phyloP scores from a whole-genome alignment of 225 moss, liverwort and hornwort genomes.

The Pseudoscleropodium purum region DNA sequence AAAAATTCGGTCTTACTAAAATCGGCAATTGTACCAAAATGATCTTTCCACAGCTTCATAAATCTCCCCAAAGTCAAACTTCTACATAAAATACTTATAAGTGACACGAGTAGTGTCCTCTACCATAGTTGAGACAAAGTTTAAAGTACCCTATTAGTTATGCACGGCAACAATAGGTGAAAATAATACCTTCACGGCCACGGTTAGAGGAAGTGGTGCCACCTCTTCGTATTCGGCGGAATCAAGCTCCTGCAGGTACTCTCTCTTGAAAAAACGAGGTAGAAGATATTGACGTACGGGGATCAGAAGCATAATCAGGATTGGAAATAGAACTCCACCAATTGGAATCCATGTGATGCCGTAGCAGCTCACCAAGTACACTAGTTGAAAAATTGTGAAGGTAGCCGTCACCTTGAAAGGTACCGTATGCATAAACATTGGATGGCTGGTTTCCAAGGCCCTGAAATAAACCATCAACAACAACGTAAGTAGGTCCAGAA shows the following conservation, averaged over 20 bases:
- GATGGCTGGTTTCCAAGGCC: conserved; percentile 40
- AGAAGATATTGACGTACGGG: conserved; percentile 59
- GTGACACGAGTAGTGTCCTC: background rate
- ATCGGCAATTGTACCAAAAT: background rate
- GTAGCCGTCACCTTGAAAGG: conserved; percentile 53
- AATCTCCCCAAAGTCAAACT: background rate
- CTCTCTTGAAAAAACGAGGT: conserved; percentile 36
- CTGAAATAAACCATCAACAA: conserved; percentile 13
- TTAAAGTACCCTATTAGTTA: background rate
- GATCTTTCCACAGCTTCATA: background rate
- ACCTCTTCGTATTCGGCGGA: conserved; percentile 68
- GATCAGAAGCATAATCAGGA: conserved; percentile 63
- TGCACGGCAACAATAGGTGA: background rate
- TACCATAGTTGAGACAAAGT: background rate
- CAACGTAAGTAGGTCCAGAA: background rate
- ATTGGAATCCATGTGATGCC: conserved; percentile 70
- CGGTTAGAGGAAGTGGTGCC: conserved; percentile 18
- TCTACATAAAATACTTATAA: background rate
- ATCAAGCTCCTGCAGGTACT: conserved; percentile 57
- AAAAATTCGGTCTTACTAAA: background rate
- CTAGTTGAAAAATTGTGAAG: conserved; percentile 69
- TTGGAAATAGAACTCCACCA: conserved; percentile 69
- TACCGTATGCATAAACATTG: conserved; percentile 50
- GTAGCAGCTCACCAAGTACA: conserved; percentile 64
- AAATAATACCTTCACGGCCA: conserved; percentile 21